Evolutionary conservation across 192 early-diverging fungal genomes (phyloP).

Genomic region (Entrophospora sp.): DNA sequence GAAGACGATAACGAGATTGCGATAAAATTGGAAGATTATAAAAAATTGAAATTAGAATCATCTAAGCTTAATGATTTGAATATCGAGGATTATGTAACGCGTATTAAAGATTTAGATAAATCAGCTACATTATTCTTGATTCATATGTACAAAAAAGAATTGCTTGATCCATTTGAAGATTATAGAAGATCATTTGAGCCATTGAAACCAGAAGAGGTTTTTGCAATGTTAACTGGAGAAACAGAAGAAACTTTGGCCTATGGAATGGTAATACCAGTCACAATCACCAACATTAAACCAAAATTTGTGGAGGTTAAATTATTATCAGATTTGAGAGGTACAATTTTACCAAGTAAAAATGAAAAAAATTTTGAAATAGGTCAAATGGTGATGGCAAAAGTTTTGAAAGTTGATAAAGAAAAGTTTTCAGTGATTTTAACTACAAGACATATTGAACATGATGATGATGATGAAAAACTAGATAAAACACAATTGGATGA

Average conservation of each 20-base stretch:
- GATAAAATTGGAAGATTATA: not conserved
- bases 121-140: conserved; percentile 77
- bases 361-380: conserved; percentile 22
- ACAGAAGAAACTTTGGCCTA: conserved; percentile 57
- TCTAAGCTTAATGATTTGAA: conserved; percentile 79
- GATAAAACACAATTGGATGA: not conserved
- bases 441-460: conserved; percentile 49
- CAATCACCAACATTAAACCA: not conserved
- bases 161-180: conserved; percentile 75
- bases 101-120: conserved; percentile 63
- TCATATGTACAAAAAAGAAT: conserved; percentile 78
- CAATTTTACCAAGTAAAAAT: not conserved
- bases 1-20: conserved; percentile 58
- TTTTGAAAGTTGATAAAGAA: conserved; percentile 69
- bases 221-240: conserved; percentile 71
- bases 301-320: too few relatives aligned
- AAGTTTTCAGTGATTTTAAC: conserved; percentile 68
- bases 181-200: conserved; percentile 50
- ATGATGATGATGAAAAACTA: not conserved
- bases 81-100: conserved; percentile 83
- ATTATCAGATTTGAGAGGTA: too few relatives aligned
- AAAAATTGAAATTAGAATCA: conserved; percentile 53
- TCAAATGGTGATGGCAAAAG: conserved; percentile 62
- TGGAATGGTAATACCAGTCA: conserved; percentile 54
- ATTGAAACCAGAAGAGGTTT: conserved; percentile 51